Evolutionary conservation across 2,329 filamentous ascomycete species (phyloP).

Genomic region (Aspergillus awamori): DNA sequence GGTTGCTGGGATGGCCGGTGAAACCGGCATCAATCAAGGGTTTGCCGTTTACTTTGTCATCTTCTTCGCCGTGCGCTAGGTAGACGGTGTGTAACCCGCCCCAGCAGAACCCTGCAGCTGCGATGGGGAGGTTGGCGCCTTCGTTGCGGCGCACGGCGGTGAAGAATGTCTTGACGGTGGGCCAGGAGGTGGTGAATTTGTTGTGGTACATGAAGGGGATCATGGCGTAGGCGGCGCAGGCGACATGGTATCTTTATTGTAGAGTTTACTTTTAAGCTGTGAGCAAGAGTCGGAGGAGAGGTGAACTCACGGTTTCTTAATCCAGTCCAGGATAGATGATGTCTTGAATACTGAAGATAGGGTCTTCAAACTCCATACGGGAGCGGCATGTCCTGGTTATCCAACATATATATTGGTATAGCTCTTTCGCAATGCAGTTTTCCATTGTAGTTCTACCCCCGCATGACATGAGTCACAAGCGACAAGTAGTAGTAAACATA

Average conservation of each 20-base stretch:
- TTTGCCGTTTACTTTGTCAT: slow-evolving; percentile 20
- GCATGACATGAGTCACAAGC: not conserved
- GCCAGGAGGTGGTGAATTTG: slow-evolving; percentile 29
- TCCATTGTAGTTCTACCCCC: not conserved
- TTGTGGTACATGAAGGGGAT: slow-evolving; percentile 31
- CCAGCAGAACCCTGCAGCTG: slow-evolving; percentile 65
- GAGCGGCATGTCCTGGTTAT: slow-evolving; percentile 20
- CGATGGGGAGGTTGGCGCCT: slow-evolving; percentile 47
- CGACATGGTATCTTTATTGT: slow-evolving; percentile 20
- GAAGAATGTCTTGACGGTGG: slow-evolving; percentile 45
- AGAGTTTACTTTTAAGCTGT: not conserved
- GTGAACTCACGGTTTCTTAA: slow-evolving; percentile 22
- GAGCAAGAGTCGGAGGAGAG: no score
- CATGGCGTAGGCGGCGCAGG: slow-evolving; percentile 13
- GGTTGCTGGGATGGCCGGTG: slow-evolving; percentile 56
- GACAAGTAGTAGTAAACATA: slow-evolving; percentile 16
- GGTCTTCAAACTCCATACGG: slow-evolving; percentile 14
- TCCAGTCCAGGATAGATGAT: slow-evolving; percentile 14
- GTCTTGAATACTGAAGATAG: slow-evolving; percentile 15
- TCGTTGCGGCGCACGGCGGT: slow-evolving; percentile 36
- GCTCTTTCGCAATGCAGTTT: not conserved
- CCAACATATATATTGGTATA: not conserved
- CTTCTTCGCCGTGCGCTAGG: slow-evolving; percentile 46
- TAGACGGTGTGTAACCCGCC: slow-evolving; percentile 59
- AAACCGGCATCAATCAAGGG: slow-evolving; percentile 56